Evolutionary conservation across 345 rosid species (phyloP).

Genomic region (Microthlaspi erraticum): DNA sequence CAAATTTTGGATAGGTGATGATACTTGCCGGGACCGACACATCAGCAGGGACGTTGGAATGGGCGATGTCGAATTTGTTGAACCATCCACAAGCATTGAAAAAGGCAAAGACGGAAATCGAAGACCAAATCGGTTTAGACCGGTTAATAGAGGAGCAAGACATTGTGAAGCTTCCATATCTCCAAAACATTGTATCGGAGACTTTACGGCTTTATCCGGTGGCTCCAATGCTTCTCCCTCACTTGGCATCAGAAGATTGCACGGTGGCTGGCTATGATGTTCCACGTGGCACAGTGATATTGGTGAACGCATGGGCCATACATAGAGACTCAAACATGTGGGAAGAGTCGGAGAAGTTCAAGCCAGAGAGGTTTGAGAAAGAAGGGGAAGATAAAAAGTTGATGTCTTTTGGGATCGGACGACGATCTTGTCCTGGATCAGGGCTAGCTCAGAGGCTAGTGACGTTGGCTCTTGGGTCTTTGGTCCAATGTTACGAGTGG

Average conservation of each 20-base stretch:
- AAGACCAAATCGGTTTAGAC: slow-evolving; percentile 36
- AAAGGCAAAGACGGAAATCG: slow-evolving; percentile 45
- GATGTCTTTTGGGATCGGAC: slow-evolving; percentile 49
- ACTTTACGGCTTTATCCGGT: slow-evolving; percentile 46
- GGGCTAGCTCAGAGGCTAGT: slow-evolving; percentile 48
- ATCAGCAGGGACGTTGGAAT: slow-evolving; percentile 35
- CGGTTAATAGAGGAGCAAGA: slow-evolving; percentile 48
- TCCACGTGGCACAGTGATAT: slow-evolving; percentile 44
- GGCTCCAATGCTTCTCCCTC: slow-evolving; percentile 49
- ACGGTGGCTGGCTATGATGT: slow-evolving; percentile 43
- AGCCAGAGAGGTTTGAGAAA: slow-evolving; percentile 35
- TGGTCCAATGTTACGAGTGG: slow-evolving; percentile 53
- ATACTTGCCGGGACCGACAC: slow-evolving; percentile 50
- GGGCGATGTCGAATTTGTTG: slow-evolving; percentile 30
- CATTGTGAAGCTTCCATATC: slow-evolving; percentile 46
- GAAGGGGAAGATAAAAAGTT: slow-evolving; percentile 35
- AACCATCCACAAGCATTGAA: slow-evolving; percentile 47
- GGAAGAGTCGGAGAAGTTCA: slow-evolving; percentile 36
- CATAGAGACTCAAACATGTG: slow-evolving; percentile 26
- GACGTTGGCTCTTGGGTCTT: slow-evolving; percentile 44
- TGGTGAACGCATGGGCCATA: slow-evolving; percentile 43
- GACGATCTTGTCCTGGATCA: slow-evolving; percentile 49
- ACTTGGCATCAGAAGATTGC: slow-evolving; percentile 48
- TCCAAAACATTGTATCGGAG: slow-evolving; percentile 41
- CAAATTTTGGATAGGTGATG: slow-evolving; percentile 38